Conservation (phyloP, 139 green algal species). For the Auxenochlorella pyrenoidosa region DNA sequence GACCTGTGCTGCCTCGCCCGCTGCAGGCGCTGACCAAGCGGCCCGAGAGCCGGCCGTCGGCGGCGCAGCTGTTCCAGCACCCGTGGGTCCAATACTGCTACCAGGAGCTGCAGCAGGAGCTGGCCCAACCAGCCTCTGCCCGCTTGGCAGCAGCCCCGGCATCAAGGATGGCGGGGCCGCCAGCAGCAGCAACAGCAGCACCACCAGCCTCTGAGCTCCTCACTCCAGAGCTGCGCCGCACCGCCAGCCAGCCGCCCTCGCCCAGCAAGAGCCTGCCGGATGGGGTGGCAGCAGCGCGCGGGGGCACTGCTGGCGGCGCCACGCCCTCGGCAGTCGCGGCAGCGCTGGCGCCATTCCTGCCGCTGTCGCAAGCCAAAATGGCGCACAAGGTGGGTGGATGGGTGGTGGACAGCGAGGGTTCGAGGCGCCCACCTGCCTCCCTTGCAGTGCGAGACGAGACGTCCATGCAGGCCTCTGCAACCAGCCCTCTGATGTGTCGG, state of each 20-base stretch:
- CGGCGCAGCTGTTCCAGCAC: slow-evolving; percentile 28
- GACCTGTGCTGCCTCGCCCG: too few relatives aligned
- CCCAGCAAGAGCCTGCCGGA: slow-evolving; percentile 31
- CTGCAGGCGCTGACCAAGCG: slow-evolving; percentile 31
- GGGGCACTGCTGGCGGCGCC: not conserved
- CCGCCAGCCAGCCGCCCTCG: slow-evolving; percentile 25
- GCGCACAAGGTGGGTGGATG: slow-evolving; percentile 4
- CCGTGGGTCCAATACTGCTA: not conserved
- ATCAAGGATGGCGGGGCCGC: too few relatives aligned
- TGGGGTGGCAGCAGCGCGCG: not conserved
- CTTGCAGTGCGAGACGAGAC: not conserved
- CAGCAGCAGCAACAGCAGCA: not conserved
- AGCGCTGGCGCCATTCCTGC: slow-evolving; percentile 27
- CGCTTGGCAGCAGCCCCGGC: not conserved
- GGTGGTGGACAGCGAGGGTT: too few relatives aligned
- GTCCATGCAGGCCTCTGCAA: not conserved
- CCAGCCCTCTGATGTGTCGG: not conserved
- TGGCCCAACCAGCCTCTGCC: not conserved
- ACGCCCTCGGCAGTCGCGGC: not conserved
- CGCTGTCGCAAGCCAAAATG: slow-evolving; percentile 26
- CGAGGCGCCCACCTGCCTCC: not conserved
- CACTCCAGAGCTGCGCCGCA: slow-evolving; percentile 28
- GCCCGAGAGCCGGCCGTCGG: not conserved
- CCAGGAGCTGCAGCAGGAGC: not conserved
- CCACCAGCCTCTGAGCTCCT: not conserved